phyloP scores from a whole-genome alignment of 2,329 filamentous ascomycete species.

The Aspergillus thermomutatus region DNA sequence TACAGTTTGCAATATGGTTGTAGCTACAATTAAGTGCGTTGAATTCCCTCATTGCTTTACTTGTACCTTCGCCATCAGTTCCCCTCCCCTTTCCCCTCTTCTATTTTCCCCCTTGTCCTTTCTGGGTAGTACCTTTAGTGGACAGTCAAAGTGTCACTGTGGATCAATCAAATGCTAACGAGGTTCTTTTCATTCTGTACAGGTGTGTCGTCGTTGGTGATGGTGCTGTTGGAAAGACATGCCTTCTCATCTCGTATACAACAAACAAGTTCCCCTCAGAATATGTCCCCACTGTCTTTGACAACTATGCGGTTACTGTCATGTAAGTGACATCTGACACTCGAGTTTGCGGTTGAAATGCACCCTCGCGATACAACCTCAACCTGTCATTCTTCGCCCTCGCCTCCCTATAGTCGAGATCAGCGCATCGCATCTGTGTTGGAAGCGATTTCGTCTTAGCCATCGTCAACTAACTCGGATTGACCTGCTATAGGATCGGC shows the following conservation, averaged over 20 bases:
- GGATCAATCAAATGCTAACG: constrained; percentile 12
- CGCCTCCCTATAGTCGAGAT: neutral
- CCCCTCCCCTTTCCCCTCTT: constrained; percentile 9
- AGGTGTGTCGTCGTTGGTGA: constrained; percentile 99
- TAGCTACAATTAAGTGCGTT: constrained; percentile 62
- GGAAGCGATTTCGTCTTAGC: neutral
- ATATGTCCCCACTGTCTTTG: constrained; percentile 99
- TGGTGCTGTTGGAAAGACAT: constrained; percentile 99
- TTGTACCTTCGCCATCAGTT: constrained; percentile 7
- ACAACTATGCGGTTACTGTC: constrained; percentile 99
- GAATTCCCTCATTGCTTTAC: constrained; percentile 2
- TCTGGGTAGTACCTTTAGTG: neutral
- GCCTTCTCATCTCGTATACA: constrained; percentile 97
- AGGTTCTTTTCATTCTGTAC: constrained; percentile 11
- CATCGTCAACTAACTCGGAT: constrained; percentile 5
- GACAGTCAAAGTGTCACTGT: neutral
- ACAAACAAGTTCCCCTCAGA: constrained; percentile 99
- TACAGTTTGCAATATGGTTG: constrained; percentile 48
- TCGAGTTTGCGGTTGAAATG: neutral
- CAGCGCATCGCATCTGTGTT: neutral
- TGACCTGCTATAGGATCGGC: constrained; percentile 69
- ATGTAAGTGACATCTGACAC: constrained; percentile 66
- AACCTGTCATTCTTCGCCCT: neutral
- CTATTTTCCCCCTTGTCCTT: constrained; percentile 8
- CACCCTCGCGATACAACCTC: neutral